These are phyloP conservation scores for Saitozyma sp. DNA, from an alignment of 768 basidiomycete species.

Conservation along the genomic window DNA sequence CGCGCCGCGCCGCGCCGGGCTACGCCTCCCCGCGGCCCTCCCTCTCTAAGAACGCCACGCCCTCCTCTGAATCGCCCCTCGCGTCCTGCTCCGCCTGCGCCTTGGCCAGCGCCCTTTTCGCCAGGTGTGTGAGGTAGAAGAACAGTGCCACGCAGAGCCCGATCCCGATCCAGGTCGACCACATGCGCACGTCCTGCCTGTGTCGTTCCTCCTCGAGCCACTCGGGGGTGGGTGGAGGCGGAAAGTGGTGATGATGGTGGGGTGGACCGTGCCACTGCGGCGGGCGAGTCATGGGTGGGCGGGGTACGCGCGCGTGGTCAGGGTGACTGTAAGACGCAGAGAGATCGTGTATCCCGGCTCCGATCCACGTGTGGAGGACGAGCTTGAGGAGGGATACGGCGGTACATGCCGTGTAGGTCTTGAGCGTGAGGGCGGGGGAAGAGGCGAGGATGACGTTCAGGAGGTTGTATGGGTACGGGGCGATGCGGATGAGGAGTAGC, in stretches of 20 bases:
- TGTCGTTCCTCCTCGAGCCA: conserved; percentile 8
- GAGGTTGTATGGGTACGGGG: conserved; percentile 64
- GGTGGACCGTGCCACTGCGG: background rate
- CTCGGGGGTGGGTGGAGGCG: conserved; percentile 1
- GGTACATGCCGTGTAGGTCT: conserved; percentile 64
- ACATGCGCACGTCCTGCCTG: conserved; percentile 18
- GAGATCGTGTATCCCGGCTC: conserved; percentile 52
- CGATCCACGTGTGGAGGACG: conserved; percentile 84
- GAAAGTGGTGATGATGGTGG: conserved; percentile 5
- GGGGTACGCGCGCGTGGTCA: background rate
- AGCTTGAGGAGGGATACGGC: conserved; percentile 85
- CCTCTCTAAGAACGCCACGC: no score
- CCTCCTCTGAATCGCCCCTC: conserved; percentile 4
- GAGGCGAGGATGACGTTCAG: conserved; percentile 93
- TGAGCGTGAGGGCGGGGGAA: conserved; percentile 72
- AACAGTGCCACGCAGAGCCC: conserved; percentile 34
- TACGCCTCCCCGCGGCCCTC: no score
- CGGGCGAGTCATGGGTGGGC: no score
- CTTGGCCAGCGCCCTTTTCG: conserved; percentile 33
- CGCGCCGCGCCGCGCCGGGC: no score
- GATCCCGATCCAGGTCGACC: conserved; percentile 40
- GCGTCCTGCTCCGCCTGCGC: conserved; percentile 37
- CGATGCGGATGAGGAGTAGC: conserved; percentile 85
- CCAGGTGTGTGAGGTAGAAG: conserved; percentile 42
- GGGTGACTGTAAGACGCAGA: conserved; percentile 10